phyloP scores from a whole-genome alignment of 305 asterid species.

The Striga hermonthica region DNA sequence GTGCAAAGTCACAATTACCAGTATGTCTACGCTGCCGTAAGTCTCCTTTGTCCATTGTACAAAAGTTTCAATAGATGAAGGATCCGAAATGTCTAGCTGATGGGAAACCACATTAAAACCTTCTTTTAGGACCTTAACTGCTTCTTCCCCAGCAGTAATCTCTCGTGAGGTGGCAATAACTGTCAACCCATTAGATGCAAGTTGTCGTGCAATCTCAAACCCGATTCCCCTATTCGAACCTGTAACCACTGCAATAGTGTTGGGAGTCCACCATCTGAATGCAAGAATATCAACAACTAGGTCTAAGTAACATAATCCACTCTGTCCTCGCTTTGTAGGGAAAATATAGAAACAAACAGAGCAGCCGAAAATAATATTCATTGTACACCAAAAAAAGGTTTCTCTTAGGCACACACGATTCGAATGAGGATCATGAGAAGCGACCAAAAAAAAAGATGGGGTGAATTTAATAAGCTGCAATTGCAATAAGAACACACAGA shows the following conservation, averaged over 20 bases:
- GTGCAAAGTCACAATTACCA: not conserved
- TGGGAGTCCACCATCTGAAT: constrained; percentile 14
- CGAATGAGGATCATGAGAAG: not conserved
- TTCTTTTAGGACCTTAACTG: constrained; percentile 1
- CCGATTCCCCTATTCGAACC: constrained; percentile 19
- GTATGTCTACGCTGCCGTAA: not conserved
- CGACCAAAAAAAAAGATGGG: not conserved
- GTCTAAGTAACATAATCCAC: not conserved
- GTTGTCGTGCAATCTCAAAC: constrained; percentile 9
- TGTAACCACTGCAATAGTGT: constrained; percentile 14
- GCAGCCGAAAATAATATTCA: not conserved
- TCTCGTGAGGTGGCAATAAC: constrained; percentile 13
- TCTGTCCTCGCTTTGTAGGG: not conserved
- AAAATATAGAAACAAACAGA: not conserved
- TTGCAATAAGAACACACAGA: too few relatives aligned
- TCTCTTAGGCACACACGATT: too few relatives aligned
- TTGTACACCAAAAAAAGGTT: not conserved
- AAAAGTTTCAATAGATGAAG: constrained; percentile 9
- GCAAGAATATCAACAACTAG: not conserved
- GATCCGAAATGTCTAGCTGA: constrained; percentile 7
- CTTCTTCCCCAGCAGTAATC: constrained; percentile 5
- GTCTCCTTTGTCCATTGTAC: not conserved
- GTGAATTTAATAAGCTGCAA: too few relatives aligned
- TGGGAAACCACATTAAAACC: constrained; percentile 3
- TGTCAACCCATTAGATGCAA: constrained; percentile 1